These are phyloP conservation scores for Auxenochlorella protothecoides DNA, from an alignment of 139 green algal genomes.

Conservation along the genomic window DNA sequence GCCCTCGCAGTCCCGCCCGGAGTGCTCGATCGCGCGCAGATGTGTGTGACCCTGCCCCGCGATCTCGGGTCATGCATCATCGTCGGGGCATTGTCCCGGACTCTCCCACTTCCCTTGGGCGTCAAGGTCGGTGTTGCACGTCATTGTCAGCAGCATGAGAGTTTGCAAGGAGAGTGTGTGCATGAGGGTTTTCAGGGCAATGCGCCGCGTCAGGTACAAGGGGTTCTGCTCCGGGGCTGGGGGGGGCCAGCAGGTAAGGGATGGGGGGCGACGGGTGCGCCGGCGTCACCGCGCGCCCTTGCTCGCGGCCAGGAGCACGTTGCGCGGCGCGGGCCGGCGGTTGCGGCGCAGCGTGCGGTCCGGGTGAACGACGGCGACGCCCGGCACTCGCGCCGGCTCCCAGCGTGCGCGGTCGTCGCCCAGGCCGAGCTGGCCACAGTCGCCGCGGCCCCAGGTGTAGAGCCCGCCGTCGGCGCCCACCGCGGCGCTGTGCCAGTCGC, in stretches of 20 bases:
- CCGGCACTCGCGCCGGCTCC: conserved; percentile 32
- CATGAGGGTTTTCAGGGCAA: background rate
- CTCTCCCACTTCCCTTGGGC: no score
- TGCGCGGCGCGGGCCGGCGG: conserved; percentile 13
- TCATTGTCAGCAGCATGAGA: no score
- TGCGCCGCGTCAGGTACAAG: no score
- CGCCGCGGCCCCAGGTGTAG: conserved; percentile 65
- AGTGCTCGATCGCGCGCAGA: no score
- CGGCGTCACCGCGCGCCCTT: background rate
- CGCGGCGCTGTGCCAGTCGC: conserved; percentile 54
- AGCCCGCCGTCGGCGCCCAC: conserved; percentile 41
- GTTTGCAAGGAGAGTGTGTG: no score
- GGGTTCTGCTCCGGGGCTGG: no score
- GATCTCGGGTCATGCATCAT: no score
- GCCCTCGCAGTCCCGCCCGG: no score
- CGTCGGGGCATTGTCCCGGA: no score
- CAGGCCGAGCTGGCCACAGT: conserved; percentile 67
- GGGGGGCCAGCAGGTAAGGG: no score
- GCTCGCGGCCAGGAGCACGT: conserved; percentile 13
- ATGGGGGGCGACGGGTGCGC: background rate
- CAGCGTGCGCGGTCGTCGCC: conserved; percentile 42
- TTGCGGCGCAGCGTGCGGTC: conserved; percentile 61
- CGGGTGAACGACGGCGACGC: conserved; percentile 53
- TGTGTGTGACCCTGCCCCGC: no score
- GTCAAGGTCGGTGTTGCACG: no score